Evolutionary conservation across 2,329 filamentous ascomycete species (phyloP), one percentile per base, ranked within the genome.

Genomic region (Huntiella decipiens): DNA sequence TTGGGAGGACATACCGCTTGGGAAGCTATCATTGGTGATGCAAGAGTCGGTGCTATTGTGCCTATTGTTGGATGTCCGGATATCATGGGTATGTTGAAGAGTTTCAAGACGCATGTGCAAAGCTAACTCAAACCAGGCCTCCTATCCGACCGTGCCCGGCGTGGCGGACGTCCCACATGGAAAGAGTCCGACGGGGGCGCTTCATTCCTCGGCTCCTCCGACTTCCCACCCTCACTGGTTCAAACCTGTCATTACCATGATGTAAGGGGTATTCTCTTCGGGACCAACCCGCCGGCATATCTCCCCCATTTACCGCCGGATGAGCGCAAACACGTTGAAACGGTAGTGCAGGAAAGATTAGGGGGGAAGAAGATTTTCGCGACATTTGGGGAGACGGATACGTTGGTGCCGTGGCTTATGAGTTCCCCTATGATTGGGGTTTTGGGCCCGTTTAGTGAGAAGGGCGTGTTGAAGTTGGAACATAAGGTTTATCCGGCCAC

Each of bases 61-160:
- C 69, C 82, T 2, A 71, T 94, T 17, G 82, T 96, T 45, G 91
- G 88, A 1, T 94, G 86, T 60, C 85, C 87, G 1, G 88, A 98
- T 61, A 94, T 83, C 55, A 74, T 78, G 52, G 68, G 82, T 75
- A 54, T 63, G 59, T 65, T 4, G 19, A 8, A 34, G 10, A 7
- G 19, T 28, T 36, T 22, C 13, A 34, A 34, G 8, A 28, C 6
- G 7, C 2, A 28, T 1, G 7, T 28, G 6, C 3, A 28, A 28
- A 10, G 7, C 22, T 37, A 33, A 31, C 39, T 28, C 33, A 5
- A 5, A 35, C 32, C 5, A 71, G 70, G 59, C 15, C 59, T 96
- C 12, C 81, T 96, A 75, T 68, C 66, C 6, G 78, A 88, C 54
- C 82, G 91, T 8, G 88, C 88, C 1, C 66, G 73, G 4, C 66